Evolutionary conservation across 345 rosid species (phyloP), one percentile per base, ranked within the genome.

Genomic region (Theobroma cacao): DNA sequence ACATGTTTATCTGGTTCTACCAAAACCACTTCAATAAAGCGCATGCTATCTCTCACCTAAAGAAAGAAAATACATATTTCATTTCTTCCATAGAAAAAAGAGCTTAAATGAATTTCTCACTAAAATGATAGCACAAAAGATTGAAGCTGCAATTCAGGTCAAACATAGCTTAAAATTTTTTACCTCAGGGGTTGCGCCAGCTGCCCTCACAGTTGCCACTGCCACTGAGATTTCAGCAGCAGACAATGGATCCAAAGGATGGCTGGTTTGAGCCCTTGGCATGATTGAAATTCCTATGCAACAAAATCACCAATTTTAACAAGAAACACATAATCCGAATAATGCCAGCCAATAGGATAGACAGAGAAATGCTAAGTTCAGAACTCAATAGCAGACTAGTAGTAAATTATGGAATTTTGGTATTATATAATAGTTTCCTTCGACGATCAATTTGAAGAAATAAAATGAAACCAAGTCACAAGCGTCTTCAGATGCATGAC

Each of bases 191-290:
- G 92, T 92, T 78, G 90, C 87, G 69, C 96, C 96, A 62, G 94
- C 96, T 53, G 96, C 94, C 62, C 97, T 80, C 52, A 92, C 94
- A 75, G 97, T 92, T 53, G 90, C 90, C 53, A 92, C 92, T 12
- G 97, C 97, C 72, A 92, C 94, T 3, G 94, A 82, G 74, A 92
- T 90, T 83, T 92, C 97, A 18, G 97, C 94, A 65, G 97, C 92
- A 0, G 94, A 84, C 68, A 92, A 84, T 62, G 97, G 94, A 81
- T 92, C 97, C 85, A 92, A 80, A 26, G 97, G 97, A 79, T 92
- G 97, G 79, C 92, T 84, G 28, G 89, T 83, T 76, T 89, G 97
- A 75, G 88, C 89, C 88, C 87, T 89, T 64, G 83, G 61, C 90
- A 87, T 86, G 82, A 83, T 79, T 74, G 89, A 85, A 59, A 84